Evolutionary conservation across 306 rosid species (phyloP), one percentile per base, ranked within the genome.

Genomic region (Datisca glomerata): DNA sequence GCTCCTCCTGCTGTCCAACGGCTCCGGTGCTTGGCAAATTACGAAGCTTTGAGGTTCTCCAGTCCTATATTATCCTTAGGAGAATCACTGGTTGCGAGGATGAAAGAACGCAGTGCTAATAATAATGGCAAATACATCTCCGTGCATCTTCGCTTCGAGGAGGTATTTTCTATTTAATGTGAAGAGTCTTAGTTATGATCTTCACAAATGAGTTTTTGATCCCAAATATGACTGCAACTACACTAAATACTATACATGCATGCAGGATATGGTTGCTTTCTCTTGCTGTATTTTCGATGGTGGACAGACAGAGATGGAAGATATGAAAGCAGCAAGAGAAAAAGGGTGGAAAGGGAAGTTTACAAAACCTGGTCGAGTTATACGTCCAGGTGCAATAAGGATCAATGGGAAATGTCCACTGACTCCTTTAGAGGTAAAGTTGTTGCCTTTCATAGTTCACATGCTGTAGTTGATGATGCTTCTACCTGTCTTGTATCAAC

Each of bases 251-350:
- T 43, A 22, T 43, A 45, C 35, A 64, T 43, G 22, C 62, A 15
- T 43, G 48, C 79, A 89, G 98, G 98, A 89, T 65, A 89, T 89
- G 98, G 98, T 89, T 58, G 98, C 98, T 16, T 89, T 89, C 72
- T 89, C 98, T 43, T 89, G 96, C 63, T 89, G 98, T 64, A 74
- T 80, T 51, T 89, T 84, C 25, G 92, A 89, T 32, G 98, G 93
- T 25, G 95, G 98, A 28, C 59, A 57, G 38, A 79, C 72, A 67
- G 96, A 89, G 74, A 59, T 5, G 56, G 81, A 53, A 51, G 81
- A 78, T 67, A 89, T 89, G 95, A 68, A 51, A 45, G 98, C 83
- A 21, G 98, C 98, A 27, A 80, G 98, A 60, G 98, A 89, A 69
- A 77, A 79, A 67, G 98, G 98, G 35, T 89, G 98, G 98, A 83